Base-by-base conservation (phyloP, 2,329 filamentous ascomycete species). In the Periconia macrospinosa region DNA sequence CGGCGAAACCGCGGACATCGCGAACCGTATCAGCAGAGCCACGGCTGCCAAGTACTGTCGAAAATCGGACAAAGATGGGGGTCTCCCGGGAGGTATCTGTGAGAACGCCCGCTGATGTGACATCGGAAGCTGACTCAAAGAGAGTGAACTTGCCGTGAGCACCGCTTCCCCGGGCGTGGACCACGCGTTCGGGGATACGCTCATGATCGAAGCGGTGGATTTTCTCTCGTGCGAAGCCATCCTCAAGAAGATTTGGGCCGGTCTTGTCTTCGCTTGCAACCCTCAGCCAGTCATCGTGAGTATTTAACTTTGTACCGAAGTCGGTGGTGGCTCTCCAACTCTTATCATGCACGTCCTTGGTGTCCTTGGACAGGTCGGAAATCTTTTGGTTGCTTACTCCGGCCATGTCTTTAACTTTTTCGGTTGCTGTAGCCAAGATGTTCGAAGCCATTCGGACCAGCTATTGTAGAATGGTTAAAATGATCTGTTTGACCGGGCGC, bases 21-120 rank as follows among this genome's bases (percentile, higher is more conserved):
- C 90, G 84, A 1, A 92, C 90, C 0, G 89, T 92, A 68, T 94
- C 90, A 6, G 89, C 88, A 48, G 86, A 90, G 13, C 90, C 90
- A 33, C 86, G 82, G 67, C 85, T 90, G 7, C 88, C 89, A 1
- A 90, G 79, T 0, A 91, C 90, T 0, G 90, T 93, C 0, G 89
- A 93, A 71, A 94, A 92, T 0, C 90, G 86, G 15, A 89, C 66
- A 66, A 91, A 90, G 1, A 90, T 77, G 0, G 81, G 85, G 0
- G 88, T 91, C 33, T 81, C 83, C 30, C 86, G 81, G 0, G 82
- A 84, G 0, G 86, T 90, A 57, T 90, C 87, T 1, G 83, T 90
- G 44, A 91, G 73, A 3, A 90, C 79, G 6, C 81, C 81, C 1
- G 88, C 88, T 30, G 76, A 78, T 6, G 85, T 86, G 30, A 89